phyloP scores from a whole-genome alignment of 2,329 filamentous ascomycete genomes.

The Daldinia sp. region DNA sequence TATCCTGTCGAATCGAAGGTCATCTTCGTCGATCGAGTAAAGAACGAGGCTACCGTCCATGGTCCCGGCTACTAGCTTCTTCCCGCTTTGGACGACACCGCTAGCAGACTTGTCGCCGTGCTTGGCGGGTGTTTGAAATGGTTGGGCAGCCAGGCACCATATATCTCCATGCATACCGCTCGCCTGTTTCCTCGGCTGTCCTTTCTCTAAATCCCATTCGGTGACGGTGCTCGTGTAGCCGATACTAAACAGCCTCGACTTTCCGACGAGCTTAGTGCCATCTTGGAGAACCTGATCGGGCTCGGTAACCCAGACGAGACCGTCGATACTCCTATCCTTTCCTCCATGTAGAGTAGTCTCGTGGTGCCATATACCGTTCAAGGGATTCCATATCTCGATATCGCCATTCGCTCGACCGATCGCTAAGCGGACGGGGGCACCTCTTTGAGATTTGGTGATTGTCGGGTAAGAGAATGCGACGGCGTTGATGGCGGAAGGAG shows the following conservation, averaged over 20 bases:
- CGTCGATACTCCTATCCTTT: slow-evolving; percentile 88
- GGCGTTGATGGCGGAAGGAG: slow-evolving; percentile 91
- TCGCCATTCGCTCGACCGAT: slow-evolving; percentile 94
- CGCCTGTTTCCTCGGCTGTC: slow-evolving; percentile 81
- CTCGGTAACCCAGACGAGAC: slow-evolving; percentile 90
- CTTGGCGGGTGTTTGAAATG: slow-evolving; percentile 55
- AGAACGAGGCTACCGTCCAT: slow-evolving; percentile 91
- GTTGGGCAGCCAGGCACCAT: slow-evolving; percentile 95
- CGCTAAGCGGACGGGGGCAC: slow-evolving; percentile 79
- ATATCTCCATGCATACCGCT: slow-evolving; percentile 95
- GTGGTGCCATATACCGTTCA: slow-evolving; percentile 86
- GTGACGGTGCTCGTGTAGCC: slow-evolving; percentile 92
- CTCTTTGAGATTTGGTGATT: slow-evolving; percentile 61
- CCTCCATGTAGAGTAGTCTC: slow-evolving; percentile 88
- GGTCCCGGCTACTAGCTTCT: slow-evolving; percentile 85
- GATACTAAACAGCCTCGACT: slow-evolving; percentile 92
- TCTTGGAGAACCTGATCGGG: slow-evolving; percentile 76
- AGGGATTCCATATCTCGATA: slow-evolving; percentile 97
- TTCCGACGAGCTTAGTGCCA: slow-evolving; percentile 74
- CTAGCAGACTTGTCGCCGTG: slow-evolving; percentile 41
- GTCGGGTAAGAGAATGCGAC: slow-evolving; percentile 89
- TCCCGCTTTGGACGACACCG: slow-evolving; percentile 54
- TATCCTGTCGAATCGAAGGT: slow-evolving; percentile 82
- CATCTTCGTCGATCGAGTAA: slow-evolving; percentile 86
- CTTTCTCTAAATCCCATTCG: slow-evolving; percentile 91